Evolutionary conservation across 345 rosid species (phyloP).

Genomic region (Populus euphratica): DNA sequence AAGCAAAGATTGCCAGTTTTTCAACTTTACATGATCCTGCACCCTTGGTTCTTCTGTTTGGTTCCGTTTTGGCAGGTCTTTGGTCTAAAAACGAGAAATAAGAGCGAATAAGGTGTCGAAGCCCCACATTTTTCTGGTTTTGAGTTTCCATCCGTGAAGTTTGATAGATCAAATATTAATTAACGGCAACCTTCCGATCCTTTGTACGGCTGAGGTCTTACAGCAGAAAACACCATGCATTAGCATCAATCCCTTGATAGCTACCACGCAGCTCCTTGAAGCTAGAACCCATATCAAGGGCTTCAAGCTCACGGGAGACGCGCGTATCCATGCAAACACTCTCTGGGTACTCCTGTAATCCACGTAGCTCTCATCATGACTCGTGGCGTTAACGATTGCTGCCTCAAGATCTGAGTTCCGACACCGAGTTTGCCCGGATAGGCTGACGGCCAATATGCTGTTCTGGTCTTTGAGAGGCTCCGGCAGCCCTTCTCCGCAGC

Average conservation of each 20-base stretch:
- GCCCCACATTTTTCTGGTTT: conserved; percentile 38
- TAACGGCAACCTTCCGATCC: conserved; percentile 51
- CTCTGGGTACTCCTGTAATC: conserved; percentile 63
- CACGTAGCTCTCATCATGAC: conserved; percentile 53
- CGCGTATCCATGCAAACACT: conserved; percentile 60
- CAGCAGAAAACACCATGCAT: conserved; percentile 78
- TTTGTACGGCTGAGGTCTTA: conserved; percentile 37
- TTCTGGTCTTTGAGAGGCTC: conserved; percentile 72
- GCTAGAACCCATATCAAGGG: conserved; percentile 51
- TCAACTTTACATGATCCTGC: conserved; percentile 42
- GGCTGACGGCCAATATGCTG: conserved; percentile 44
- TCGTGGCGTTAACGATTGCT: conserved; percentile 73
- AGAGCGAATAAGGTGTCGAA: conserved; percentile 47
- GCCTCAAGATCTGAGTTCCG: conserved; percentile 57
- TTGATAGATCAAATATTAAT: conserved; percentile 52
- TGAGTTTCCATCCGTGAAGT: conserved; percentile 44
- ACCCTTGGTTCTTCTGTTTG: conserved; percentile 26
- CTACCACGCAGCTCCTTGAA: conserved; percentile 62
- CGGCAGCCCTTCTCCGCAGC: conserved; percentile 69
- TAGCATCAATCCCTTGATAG: conserved; percentile 68
- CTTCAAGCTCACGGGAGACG: conserved; percentile 54
- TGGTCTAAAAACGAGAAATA: conserved; percentile 69
- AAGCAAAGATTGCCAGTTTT: conserved; percentile 49
- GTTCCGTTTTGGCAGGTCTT: conserved; percentile 29
- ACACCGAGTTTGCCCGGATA: conserved; percentile 32